A percentile compares a stretch with the other conserved stretches of the same genome.
Conservation (phyloP, 2,329 filamentous ascomycete genomes). For the Cladosporium austrohemisphaericum region DNA sequence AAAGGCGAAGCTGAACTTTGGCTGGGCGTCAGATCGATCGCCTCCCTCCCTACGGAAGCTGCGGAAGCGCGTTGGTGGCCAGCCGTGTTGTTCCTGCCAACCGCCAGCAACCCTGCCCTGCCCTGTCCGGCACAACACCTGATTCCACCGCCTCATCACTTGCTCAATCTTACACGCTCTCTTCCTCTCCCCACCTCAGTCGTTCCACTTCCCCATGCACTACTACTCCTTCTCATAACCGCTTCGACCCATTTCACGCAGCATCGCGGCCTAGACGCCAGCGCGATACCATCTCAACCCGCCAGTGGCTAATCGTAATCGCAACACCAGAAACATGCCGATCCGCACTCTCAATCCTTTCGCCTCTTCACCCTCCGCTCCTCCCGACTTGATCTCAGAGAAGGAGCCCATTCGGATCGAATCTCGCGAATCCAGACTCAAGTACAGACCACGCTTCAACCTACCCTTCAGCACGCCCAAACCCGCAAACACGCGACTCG, state of each 20-base stretch:
- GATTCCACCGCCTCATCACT: neutral
- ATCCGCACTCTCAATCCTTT: slow-evolving; percentile 59
- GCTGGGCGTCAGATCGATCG: slow-evolving; percentile 4
- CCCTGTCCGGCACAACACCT: neutral
- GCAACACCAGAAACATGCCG: slow-evolving; percentile 53
- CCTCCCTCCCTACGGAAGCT: neutral
- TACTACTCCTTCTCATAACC: neutral
- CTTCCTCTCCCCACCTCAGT: neutral
- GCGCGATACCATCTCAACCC: slow-evolving; percentile 2
- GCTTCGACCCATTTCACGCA: neutral
- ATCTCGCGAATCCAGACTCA: slow-evolving; percentile 23
- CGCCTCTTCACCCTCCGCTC: slow-evolving; percentile 49
- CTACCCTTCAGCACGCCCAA: slow-evolving; percentile 31
- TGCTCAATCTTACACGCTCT: neutral
- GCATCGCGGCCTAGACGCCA: slow-evolving; percentile 4
- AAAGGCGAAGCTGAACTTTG: too few relatives aligned
- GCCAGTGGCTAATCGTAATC: slow-evolving; percentile 29
- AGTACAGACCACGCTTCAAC: slow-evolving; percentile 27
- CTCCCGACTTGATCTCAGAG: slow-evolving; percentile 48
- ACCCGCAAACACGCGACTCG: slow-evolving; percentile 24
- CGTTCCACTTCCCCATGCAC: neutral
- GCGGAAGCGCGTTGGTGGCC: slow-evolving; percentile 2
- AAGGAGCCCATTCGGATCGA: slow-evolving; percentile 45
- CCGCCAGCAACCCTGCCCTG: neutral
- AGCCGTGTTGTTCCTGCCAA: slow-evolving; percentile 5